Base-by-base conservation (phyloP, 805 yeast species). In the Blastobotrys terrestris region DNA sequence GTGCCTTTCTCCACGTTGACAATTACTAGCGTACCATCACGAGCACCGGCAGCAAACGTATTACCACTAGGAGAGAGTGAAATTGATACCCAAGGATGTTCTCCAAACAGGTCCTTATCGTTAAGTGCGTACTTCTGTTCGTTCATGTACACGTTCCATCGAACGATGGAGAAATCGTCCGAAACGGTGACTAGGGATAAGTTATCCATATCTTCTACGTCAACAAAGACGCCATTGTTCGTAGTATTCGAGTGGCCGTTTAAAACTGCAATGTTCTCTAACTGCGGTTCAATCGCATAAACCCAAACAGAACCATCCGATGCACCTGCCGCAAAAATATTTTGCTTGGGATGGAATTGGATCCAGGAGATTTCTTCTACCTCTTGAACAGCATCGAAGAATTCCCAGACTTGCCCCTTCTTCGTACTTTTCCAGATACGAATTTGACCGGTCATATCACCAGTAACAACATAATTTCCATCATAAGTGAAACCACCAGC, bases 241-340 rank as follows among this genome's bases (percentile, higher is more conserved):
- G 92, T 84, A 60, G 91, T 94, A 53, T 78, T 69, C 53, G 86
- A 82, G 70, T 92, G 98, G 16, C 84, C 81, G 64, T 55, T 55
- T 43, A 72, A 59, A 3, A 68, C 72, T 1, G 71, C 63, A 31
- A 69, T 51, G 48, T 56, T 86, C 53, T 81, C 88, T 50, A 86
- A 69, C 8, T 78, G 68, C 49, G 85, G 79, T 54, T 79, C 83
- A 42, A 91, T 77, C 63, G 84, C 87, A 66, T 90, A 94, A 22
- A 85, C 88, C 96, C 97, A 92, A 2, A 91, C 95, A 0, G 96
- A 85, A 2, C 99, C 99, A 68, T 91, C 97, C 5, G 76, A 73
- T 19, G 89, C 92, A 56, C 98, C 97, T 65, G 87, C 88, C 13
- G 98, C 97, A 73, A 92, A 88, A 46, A 87, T 78, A 26, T 69